Percentiles rank a stretch among this genome's conserved stretches.
These are phyloP conservation scores for Copromyces sp. DNA, from an alignment of 495 filamentous ascomycete species.

Conservation along the genomic window DNA sequence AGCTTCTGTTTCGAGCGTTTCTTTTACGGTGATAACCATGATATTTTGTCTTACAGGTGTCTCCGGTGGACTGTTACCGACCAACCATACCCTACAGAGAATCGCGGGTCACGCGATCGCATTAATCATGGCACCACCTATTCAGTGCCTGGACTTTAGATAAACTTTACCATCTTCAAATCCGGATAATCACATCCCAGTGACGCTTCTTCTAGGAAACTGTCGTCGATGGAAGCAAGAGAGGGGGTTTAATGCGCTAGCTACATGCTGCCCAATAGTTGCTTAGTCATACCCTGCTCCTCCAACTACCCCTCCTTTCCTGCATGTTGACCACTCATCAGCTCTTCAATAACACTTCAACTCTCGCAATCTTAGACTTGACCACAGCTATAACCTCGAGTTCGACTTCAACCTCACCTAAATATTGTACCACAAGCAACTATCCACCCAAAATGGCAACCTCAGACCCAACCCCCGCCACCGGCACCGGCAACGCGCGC, in stretches of 20 bases:
- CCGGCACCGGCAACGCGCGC: constrained; percentile 11
- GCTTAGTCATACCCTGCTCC: neutral
- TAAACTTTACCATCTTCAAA: neutral
- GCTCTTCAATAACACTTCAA: neutral
- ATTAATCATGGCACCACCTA: neutral
- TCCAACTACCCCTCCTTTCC: neutral
- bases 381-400: no score
- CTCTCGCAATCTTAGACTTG: no score
- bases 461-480: neutral
- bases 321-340: neutral
- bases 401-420: neutral
- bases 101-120: neutral
- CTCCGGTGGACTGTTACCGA: neutral
- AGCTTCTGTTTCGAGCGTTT: neutral
- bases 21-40: neutral
- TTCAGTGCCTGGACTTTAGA: neutral
- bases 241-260: neutral
- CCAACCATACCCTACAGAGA: neutral
- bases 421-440: neutral
- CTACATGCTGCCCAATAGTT: neutral
- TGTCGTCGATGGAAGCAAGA: neutral
- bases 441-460: neutral
- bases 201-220: no score
- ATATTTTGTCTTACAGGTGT: neutral
- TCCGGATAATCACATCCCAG: neutral